Evolutionary conservation across 2,329 filamentous ascomycete genomes (phyloP), one percentile per base, ranked within the genome.

Genomic region (Pezizomycotina sp.): DNA sequence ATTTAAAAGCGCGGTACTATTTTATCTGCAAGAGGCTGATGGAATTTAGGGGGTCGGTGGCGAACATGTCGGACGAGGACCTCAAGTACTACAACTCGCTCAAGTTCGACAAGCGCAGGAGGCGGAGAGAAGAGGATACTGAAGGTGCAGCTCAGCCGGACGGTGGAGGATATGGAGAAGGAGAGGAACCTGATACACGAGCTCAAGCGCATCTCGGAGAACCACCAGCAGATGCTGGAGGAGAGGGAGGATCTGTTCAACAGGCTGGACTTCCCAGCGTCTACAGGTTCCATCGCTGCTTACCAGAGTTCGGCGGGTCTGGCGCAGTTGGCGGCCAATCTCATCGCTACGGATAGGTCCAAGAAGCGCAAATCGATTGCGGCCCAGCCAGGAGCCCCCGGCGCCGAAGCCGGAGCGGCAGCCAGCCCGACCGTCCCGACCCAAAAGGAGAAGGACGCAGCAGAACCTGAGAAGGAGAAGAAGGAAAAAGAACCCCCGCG

Each of bases 1-100:
- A 92, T 43, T 62, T 98, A 43, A 98, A 98, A 57, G 69, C 75
- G 10, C 71, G 89, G 34, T 95, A 92, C 60, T 98, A 95, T 58
- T 71, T 75, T 36, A 71, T 95, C 22, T 80, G 78, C 2, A 77
- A 79, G 6, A 78, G 74, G 51, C 76, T 89, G 64, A 79, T 92
- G 64, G 74, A 76, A 2, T 62, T 81, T 5, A 70, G 81, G 50
- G 84, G 79, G 40, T 80, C 81, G 0, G 71, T 78, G 0, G 76
- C 79, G 43, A 80, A 73, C 56, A 95, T 98, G 89, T 82, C 79
- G 15, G 72, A 76, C 25, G 65, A 77, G 2, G 84, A 98, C 55
- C 92, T 81, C 55, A 69, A 69, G 25, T 62, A 79, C 5, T 82
- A 92, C 58, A 80, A 91, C 54, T 74, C 73, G 41, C 84, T 95